A percentile compares a stretch with the other conserved stretches of the same genome.
These are phyloP conservation scores for Ophiostoma himal-ulmi DNA, from an alignment of 2,329 filamentous ascomycete genomes.

Conservation along the genomic window DNA sequence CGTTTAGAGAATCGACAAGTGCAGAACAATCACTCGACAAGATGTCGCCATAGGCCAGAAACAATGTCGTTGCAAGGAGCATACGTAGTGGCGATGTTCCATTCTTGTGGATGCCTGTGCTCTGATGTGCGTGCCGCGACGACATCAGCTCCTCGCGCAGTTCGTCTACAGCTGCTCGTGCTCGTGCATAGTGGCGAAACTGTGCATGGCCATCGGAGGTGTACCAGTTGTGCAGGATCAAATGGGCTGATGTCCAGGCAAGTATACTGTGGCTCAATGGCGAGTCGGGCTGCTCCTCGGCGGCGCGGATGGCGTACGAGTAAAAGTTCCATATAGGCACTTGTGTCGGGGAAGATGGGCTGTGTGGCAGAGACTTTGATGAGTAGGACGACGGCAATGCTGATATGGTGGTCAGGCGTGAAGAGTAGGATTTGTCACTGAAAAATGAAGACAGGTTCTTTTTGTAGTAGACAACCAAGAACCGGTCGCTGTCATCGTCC, in stretches of 20 bases:
- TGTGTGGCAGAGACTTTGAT: background rate
- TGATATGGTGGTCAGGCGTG: background rate
- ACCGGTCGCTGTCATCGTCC: background rate
- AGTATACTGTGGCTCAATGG: constrained; percentile 22
- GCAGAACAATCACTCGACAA: background rate
- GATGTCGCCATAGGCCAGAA: background rate
- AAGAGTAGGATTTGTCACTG: background rate
- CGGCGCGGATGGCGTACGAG: constrained; percentile 21
- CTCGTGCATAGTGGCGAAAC: constrained; percentile 21
- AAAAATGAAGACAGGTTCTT: background rate
- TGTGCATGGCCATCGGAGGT: constrained; percentile 16
- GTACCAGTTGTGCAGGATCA: constrained; percentile 13
- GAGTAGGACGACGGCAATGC: background rate
- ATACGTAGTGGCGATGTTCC: background rate
- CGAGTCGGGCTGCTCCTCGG: constrained; percentile 22
- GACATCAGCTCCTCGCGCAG: background rate
- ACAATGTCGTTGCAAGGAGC: background rate
- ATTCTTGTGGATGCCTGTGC: background rate
- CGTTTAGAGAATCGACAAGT: background rate
- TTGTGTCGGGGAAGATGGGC: background rate
- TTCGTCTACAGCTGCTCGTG: background rate
- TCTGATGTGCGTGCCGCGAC: background rate
- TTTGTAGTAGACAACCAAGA: background rate
- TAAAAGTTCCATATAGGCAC: constrained; percentile 22
- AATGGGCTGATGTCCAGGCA: constrained; percentile 22